phyloP scores from a whole-genome alignment of 1,139 yeast genomes.

The Candida neerlandica region DNA sequence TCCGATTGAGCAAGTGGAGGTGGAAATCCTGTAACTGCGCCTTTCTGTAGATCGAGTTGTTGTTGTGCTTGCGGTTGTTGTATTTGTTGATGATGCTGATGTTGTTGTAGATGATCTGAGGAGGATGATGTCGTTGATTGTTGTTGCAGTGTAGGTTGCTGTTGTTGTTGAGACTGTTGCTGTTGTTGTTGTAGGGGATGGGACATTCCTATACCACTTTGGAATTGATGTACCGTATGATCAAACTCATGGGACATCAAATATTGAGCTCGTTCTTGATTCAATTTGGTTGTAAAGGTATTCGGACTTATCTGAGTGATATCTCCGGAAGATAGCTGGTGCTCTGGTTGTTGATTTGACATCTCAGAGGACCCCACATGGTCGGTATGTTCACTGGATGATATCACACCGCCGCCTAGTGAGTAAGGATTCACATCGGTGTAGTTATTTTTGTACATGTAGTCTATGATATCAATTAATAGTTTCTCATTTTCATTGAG shows the following conservation, averaged over 20 bases:
- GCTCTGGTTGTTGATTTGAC: not conserved
- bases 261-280: slow-evolving; percentile 10
- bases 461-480: slow-evolving; percentile 18
- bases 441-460: slow-evolving; percentile 12
- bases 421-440: slow-evolving; percentile 8
- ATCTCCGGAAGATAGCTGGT: not conserved
- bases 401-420: slow-evolving; percentile 1
- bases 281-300: slow-evolving; percentile 6
- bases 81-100: not conserved
- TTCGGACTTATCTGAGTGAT: slow-evolving; percentile 8
- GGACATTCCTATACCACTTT: slow-evolving; percentile 2
- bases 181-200: slow-evolving; percentile 4
- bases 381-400: not conserved
- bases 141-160: not conserved
- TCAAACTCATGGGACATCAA: slow-evolving; percentile 8
- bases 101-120: not conserved
- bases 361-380: not conserved
- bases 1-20: slow-evolving; percentile 4
- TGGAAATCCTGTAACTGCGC: not conserved
- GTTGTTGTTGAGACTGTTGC: slow-evolving; percentile 7
- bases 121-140: not conserved
- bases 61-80: not conserved
- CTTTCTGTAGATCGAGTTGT: not conserved
- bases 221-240: slow-evolving; percentile 8
- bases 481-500: slow-evolving; percentile 33